A percentile compares a stretch with the other conserved stretches of the same genome.
Evolutionary conservation across 176 grass and related monocot species (phyloP).

Genomic region (Aegilops tauschii): DNA sequence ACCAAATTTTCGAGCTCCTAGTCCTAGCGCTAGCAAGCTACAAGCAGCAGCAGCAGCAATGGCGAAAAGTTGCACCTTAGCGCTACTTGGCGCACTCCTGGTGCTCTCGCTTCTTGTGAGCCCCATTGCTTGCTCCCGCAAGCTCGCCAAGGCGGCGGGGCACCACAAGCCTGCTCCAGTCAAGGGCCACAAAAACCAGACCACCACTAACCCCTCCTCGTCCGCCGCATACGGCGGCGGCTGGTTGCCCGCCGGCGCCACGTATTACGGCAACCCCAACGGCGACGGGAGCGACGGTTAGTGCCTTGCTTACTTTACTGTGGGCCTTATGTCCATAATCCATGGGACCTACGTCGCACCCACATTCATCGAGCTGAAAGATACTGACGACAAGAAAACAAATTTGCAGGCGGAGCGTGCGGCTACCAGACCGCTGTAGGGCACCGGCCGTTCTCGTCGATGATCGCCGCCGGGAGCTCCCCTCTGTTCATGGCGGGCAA

Average conservation of each 20-base stretch:
- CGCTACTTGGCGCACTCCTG: slow-evolving; percentile 16
- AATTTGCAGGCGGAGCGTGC: slow-evolving; percentile 72
- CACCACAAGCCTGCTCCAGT: not conserved
- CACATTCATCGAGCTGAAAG: not conserved
- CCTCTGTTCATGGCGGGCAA: slow-evolving; percentile 61
- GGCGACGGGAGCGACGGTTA: slow-evolving; percentile 77
- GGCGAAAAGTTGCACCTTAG: slow-evolving; percentile 31
- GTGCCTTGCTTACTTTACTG: not conserved
- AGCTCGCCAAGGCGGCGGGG: not conserved
- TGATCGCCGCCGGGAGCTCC: slow-evolving; percentile 67
- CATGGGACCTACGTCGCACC: not conserved
- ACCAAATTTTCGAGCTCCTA: not conserved
- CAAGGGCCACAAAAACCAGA: slow-evolving; percentile 22
- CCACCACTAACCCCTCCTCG: not conserved
- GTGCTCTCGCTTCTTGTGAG: slow-evolving; percentile 41
- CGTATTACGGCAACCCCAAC: slow-evolving; percentile 70
- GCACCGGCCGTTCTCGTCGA: slow-evolving; percentile 51
- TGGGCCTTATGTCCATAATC: not conserved
- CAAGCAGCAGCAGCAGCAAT: slow-evolving; percentile 20
- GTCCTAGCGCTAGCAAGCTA: not conserved
- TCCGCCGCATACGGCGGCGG: slow-evolving; percentile 11
- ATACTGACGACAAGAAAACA: not conserved
- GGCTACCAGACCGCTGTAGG: slow-evolving; percentile 72
- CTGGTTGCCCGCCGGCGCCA: slow-evolving; percentile 66
- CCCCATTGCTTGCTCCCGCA: slow-evolving; percentile 48